phyloP scores from a whole-genome alignment of 371 early-diverging fungal species.

The Rhizomucor miehei region DNA sequence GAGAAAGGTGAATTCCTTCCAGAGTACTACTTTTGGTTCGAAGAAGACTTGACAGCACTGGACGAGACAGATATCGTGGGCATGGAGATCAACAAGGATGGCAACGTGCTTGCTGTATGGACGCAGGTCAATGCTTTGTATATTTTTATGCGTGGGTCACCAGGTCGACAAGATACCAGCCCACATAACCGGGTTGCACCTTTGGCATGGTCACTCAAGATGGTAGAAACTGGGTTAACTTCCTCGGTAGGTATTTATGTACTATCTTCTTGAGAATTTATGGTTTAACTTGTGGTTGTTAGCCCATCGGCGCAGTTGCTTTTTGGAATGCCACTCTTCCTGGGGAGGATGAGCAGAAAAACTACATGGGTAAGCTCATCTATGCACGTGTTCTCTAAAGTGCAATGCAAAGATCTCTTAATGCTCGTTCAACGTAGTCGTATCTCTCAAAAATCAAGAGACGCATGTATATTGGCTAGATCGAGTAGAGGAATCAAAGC shows the following conservation, averaged over 20 bases:
- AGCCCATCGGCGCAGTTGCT: slow-evolving; percentile 11
- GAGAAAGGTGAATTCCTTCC: slow-evolving; percentile 8
- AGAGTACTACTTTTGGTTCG: slow-evolving; percentile 6
- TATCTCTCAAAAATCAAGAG: slow-evolving; percentile 9
- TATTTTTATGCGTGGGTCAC: slow-evolving; percentile 20
- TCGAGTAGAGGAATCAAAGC: slow-evolving; percentile 1
- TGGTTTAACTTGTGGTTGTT: neutral
- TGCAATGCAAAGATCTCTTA: neutral
- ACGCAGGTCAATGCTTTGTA: slow-evolving; percentile 30
- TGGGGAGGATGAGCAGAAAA: neutral
- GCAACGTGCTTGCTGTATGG: slow-evolving; percentile 36
- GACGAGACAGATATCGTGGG: slow-evolving; percentile 33
- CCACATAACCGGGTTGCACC: neutral
- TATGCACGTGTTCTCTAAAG: too few species aligned
- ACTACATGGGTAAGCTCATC: neutral
- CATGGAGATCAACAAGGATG: slow-evolving; percentile 23
- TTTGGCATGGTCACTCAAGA: slow-evolving; percentile 4
- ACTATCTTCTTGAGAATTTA: too few species aligned
- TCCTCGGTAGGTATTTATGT: neutral
- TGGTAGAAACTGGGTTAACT: slow-evolving; percentile 6
- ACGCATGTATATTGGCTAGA: slow-evolving; percentile 8
- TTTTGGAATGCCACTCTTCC: slow-evolving; percentile 10
- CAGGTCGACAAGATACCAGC: neutral
- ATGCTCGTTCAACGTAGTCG: slow-evolving; percentile 4
- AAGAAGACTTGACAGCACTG: slow-evolving; percentile 2